A percentile compares a stretch with the other conserved stretches of the same genome.
phyloP scores from a whole-genome alignment of 202 grass and related monocot species.

The Panicum virgatum region DNA sequence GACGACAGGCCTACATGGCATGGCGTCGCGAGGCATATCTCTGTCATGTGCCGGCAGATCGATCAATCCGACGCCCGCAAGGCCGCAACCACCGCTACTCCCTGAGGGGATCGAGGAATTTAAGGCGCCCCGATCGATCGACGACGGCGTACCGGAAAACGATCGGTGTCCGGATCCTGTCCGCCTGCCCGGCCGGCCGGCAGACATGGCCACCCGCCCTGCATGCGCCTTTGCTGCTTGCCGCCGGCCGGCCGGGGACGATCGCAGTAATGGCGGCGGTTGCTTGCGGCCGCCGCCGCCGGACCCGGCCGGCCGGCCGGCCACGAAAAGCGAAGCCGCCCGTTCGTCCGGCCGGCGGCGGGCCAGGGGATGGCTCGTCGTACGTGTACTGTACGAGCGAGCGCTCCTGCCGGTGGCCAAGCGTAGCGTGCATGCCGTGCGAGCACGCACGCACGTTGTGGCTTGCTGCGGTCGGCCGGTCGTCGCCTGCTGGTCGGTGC shows the following conservation, averaged over 20 bases:
- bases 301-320: too few species aligned
- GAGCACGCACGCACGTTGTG: not conserved
- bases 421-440: not conserved
- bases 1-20: conserved; percentile 12
- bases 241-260: not conserved
- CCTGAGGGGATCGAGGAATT: not conserved
- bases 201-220: not conserved
- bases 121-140: not conserved
- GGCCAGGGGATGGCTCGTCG: too few species aligned
- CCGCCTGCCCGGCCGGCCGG: not conserved
- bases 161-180: not conserved
- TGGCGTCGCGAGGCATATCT: not conserved
- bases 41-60: conserved; percentile 14
- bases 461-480: too few species aligned
- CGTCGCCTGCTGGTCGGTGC: conserved; percentile 4
- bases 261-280: not conserved
- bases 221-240: not conserved
- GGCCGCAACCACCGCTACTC: not conserved
- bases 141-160: not conserved
- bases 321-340: too few species aligned
- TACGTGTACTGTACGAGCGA: too few species aligned
- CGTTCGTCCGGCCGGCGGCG: too few species aligned
- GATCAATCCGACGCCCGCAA: not conserved
- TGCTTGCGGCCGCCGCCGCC: not conserved
- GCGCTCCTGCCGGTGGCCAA: not conserved